Base-by-base conservation (phyloP, 2,329 filamentous ascomycete genomes). In the Aspergillus fijiensis region DNA sequence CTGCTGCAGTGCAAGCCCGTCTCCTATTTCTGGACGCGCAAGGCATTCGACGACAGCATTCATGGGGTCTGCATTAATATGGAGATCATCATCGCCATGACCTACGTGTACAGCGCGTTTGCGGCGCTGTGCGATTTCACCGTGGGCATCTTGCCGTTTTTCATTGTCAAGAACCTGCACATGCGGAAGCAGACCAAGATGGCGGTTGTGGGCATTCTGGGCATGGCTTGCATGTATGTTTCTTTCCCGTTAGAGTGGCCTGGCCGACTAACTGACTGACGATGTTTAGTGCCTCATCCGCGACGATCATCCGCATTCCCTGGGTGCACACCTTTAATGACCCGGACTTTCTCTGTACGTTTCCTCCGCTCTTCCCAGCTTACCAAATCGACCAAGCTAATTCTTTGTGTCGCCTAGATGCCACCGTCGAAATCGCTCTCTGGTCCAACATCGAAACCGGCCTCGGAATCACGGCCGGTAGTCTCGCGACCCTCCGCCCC, bases 101-200 rank as follows among this genome's bases (percentile, higher is more conserved):
- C 71, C 25, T 75, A 75, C 33, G 64, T 74, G 4, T 75, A 74
- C 59, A 74, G 72, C 58, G 67, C 58, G 1, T 68, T 75, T 59
- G 67, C 72, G 1, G 72, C 70, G 1, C 14, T 70, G 14, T 80
- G 80, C 54, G 83, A 85, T 69, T 83, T 84, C 59, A 83, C 81
- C 12, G 74, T 85, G 5, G 77, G 80, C 3, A 76, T 84, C 31
- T 69, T 85, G 4, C 83, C 83, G 0, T 79, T 83, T 10, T 82
- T 82, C 64, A 75, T 88, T 3, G 77, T 87, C 1, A 80, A 76
- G 70, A 78, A 80, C n/a, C 69, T 87, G 31, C 80, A 85, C 54
- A 85, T 87, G 79, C 80, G 80, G 55, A 70, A 63, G 12, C 77
- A 77, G 60, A 81, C 79, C 4, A 87, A 86, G 67, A 19, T 82